Conservation (phyloP, 768 basidiomycete species). For the Leucogyrophana mollusca region DNA sequence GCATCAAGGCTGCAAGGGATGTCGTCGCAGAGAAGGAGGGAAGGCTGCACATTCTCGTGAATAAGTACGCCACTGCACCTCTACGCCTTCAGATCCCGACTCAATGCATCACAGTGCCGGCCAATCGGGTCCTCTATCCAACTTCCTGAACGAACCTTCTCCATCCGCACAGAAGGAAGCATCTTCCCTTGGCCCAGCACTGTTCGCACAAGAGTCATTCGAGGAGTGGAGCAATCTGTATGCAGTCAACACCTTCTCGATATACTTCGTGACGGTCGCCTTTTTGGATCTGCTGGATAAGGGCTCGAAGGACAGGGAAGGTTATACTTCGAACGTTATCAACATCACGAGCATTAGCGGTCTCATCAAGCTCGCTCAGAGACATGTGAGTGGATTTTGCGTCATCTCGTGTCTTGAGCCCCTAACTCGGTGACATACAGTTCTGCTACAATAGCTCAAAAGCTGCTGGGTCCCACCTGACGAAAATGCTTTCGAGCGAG, state of each 20-base stretch:
- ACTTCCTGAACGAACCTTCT: slow-evolving; percentile 54
- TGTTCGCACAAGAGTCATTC: slow-evolving; percentile 68
- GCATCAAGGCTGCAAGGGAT: slow-evolving; percentile 41
- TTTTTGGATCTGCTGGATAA: slow-evolving; percentile 75
- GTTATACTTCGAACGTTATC: slow-evolving; percentile 64
- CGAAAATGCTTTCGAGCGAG: slow-evolving; percentile 74
- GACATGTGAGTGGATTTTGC: slow-evolving; percentile 58
- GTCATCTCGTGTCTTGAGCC: not conserved
- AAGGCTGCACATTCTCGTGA: slow-evolving; percentile 74
- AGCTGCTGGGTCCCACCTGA: slow-evolving; percentile 75
- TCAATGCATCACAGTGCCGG: slow-evolving; percentile 56
- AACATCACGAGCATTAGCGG: slow-evolving; percentile 83
- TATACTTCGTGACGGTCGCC: slow-evolving; percentile 74
- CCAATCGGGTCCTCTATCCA: slow-evolving; percentile 62
- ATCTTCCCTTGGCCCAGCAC: slow-evolving; percentile 61
- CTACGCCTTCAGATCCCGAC: not conserved
- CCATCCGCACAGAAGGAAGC: slow-evolving; percentile 62
- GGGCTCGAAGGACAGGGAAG: slow-evolving; percentile 58
- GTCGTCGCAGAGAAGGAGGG: slow-evolving; percentile 59
- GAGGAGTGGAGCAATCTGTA: slow-evolving; percentile 64
- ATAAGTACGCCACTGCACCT: slow-evolving; percentile 54
- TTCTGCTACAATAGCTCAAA: slow-evolving; percentile 83
- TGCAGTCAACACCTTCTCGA: slow-evolving; percentile 68
- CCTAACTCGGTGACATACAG: slow-evolving; percentile 33
- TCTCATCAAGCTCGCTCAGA: slow-evolving; percentile 64